phyloP scores from a whole-genome alignment of 139 green algal species.

The Chlamydomonas incerta region DNA sequence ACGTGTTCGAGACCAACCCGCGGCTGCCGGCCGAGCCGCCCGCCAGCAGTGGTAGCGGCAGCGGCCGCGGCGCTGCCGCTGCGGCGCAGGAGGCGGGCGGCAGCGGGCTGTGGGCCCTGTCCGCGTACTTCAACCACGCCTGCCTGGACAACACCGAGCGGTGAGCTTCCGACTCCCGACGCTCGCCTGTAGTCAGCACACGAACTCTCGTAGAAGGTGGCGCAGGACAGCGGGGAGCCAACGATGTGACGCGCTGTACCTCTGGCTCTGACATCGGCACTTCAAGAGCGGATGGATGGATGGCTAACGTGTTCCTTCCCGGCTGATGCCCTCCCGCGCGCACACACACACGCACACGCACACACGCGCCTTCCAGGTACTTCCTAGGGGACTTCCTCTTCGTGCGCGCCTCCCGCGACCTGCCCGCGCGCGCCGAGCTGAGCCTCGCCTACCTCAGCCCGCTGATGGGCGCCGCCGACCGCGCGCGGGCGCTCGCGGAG shows the following conservation, averaged over 20 bases:
- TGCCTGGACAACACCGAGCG: background rate
- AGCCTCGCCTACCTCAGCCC: background rate
- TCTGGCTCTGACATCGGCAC: too few relatives aligned
- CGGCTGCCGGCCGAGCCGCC: background rate
- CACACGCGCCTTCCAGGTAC: background rate
- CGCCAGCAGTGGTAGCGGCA: background rate
- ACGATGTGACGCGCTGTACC: too few relatives aligned
- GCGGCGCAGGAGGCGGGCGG: background rate
- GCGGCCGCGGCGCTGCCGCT: too few relatives aligned
- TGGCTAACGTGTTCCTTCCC: too few relatives aligned
- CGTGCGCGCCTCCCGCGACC: background rate
- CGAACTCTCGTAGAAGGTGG: too few relatives aligned
- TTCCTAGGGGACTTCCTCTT: background rate
- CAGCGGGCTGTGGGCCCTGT: background rate
- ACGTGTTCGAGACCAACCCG: too few relatives aligned
- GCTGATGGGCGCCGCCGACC: background rate
- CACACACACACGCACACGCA: too few relatives aligned
- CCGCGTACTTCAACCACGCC: background rate
- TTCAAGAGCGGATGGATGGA: too few relatives aligned
- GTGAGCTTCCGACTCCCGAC: too few relatives aligned
- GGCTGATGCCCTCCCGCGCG: too few relatives aligned
- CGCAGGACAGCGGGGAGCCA: too few relatives aligned
- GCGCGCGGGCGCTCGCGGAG: background rate
- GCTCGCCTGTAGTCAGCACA: too few relatives aligned
- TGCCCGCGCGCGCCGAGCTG: background rate